Evolutionary conservation across 495 filamentous ascomycete genomes (phyloP).

Genomic region (Tuber melanosporum): DNA sequence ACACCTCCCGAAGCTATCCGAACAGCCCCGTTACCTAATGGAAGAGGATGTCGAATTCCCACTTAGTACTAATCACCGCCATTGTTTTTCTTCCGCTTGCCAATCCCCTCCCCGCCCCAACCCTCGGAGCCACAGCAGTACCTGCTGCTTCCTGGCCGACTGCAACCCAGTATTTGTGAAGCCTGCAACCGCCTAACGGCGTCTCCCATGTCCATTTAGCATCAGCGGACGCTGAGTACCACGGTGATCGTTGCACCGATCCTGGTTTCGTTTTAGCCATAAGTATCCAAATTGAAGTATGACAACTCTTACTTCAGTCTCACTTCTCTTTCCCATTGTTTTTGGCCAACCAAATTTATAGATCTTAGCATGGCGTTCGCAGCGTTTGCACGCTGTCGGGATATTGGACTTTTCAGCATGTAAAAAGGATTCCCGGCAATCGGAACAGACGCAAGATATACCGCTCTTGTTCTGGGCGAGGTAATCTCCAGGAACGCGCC

Average conservation of each 20-base stretch:
- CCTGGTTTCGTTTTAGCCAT: neutral
- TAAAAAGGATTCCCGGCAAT: slow-evolving; percentile 73
- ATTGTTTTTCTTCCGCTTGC: neutral
- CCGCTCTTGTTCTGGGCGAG: slow-evolving; percentile 49
- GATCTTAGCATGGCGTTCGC: slow-evolving; percentile 89
- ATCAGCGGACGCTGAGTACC: neutral
- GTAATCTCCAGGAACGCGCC: slow-evolving; percentile 67
- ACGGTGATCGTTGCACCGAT: neutral
- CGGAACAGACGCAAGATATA: slow-evolving; percentile 57
- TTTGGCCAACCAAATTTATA: slow-evolving; percentile 96
- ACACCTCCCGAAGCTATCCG: neutral
- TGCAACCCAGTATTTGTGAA: neutral
- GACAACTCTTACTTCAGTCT: slow-evolving; percentile 55
- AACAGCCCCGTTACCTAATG: neutral
- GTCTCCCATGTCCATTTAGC: neutral
- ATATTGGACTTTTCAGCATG: slow-evolving; percentile 82
- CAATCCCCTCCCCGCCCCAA: neutral
- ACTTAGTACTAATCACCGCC: neutral
- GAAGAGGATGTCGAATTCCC: neutral
- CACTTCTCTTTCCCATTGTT: slow-evolving; percentile 67
- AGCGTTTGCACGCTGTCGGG: slow-evolving; percentile 75
- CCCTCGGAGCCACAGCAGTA: neutral
- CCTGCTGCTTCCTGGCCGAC: neutral
- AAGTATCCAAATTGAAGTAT: neutral
- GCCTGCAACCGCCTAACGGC: neutral